Evolutionary conservation across 78 protist genomes (phyloP).

Genomic region (Polysphondylium violaceum): DNA sequence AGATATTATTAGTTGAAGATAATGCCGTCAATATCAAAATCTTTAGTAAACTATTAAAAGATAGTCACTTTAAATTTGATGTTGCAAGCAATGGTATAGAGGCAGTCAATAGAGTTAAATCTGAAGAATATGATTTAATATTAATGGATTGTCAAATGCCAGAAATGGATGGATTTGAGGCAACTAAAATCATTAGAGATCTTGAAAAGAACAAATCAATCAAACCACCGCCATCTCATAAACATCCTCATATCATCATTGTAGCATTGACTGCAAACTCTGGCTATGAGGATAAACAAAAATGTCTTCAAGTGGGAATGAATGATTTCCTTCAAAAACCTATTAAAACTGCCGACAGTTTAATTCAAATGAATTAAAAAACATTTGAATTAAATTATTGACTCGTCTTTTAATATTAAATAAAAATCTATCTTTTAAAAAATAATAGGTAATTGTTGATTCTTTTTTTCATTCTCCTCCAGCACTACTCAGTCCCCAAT

Average conservation of each 20-base stretch:
- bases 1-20: conserved; percentile 59
- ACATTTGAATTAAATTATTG: conserved; percentile 18
- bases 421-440: too few relatives aligned
- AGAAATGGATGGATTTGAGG: conserved; percentile 64
- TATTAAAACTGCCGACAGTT: background rate
- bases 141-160: conserved; percentile 84
- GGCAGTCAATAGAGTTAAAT: conserved; percentile 12
- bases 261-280: conserved; percentile 69
- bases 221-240: background rate
- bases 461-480: too few relatives aligned
- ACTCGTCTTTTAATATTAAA: too few relatives aligned
- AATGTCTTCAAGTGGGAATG: conserved; percentile 65
- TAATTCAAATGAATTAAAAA: conserved; percentile 44
- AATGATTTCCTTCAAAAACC: conserved; percentile 73
- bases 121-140: conserved; percentile 6
- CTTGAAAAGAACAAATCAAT: background rate
- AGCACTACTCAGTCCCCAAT: too few relatives aligned
- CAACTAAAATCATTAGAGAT: conserved; percentile 42
- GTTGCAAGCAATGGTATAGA: conserved; percentile 55
- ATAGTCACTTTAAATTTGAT: conserved; percentile 30
- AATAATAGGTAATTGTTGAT: too few relatives aligned
- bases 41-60: conserved; percentile 31
- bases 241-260: conserved; percentile 33
- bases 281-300: conserved; percentile 25
- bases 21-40: conserved; percentile 28